Conservation (phyloP, 768 basidiomycete species). For the Sarcodon aspratus region DNA sequence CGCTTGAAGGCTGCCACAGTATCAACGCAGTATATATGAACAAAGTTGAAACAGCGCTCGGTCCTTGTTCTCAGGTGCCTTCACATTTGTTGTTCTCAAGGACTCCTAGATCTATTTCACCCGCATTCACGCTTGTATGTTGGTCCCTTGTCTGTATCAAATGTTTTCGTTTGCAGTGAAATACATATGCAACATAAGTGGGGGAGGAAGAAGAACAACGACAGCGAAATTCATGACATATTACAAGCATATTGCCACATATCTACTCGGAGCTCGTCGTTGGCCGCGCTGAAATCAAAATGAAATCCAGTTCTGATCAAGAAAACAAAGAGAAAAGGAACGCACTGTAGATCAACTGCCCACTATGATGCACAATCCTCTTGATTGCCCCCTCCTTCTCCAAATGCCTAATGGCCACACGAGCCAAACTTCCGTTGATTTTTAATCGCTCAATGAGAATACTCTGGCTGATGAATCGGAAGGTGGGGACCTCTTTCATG, state of each 20-base stretch:
- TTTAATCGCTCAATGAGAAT: conserved; percentile 99
- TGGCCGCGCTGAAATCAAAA: conserved; percentile 25
- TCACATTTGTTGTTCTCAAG: too few relatives aligned
- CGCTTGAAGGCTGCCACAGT: too few relatives aligned
- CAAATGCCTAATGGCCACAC: conserved; percentile 82
- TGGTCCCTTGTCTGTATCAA: too few relatives aligned
- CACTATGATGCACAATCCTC: conserved; percentile 90
- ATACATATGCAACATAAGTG: conserved; percentile 24
- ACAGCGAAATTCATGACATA: conserved; percentile 9
- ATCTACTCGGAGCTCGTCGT: conserved; percentile 29
- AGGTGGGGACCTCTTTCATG: conserved; percentile 97
- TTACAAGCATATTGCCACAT: conserved; percentile 7
- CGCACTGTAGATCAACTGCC: conserved; percentile 93
- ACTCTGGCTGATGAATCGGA: conserved; percentile 96
- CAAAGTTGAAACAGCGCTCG: too few relatives aligned
- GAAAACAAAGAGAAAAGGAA: conserved; percentile 13
- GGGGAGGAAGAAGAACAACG: conserved; percentile 12
- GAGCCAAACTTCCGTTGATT: conserved; percentile 90
- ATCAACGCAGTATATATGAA: too few relatives aligned
- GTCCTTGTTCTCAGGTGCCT: too few relatives aligned
- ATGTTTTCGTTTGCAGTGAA: conserved; percentile 18
- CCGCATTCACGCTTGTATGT: too few relatives aligned
- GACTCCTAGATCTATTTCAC: too few relatives aligned
- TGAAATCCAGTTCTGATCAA: neutral
- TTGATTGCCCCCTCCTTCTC: conserved; percentile 94